These are phyloP conservation scores for Neonectria sp. DNA, from an alignment of 2,329 filamentous ascomycete genomes.

Conservation along the genomic window DNA sequence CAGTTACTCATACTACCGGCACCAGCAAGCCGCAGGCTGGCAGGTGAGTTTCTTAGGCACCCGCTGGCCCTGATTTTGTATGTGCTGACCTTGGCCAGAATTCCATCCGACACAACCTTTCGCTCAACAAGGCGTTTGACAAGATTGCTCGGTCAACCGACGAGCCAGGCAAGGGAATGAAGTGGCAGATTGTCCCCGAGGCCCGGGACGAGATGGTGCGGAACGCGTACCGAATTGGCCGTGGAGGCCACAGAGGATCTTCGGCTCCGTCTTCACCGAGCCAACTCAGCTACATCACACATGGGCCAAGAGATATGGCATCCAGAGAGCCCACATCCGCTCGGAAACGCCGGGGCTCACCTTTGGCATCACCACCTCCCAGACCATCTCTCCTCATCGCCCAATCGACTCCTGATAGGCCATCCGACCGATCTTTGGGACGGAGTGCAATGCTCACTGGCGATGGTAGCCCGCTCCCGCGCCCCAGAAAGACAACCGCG, in stretches of 20 bases:
- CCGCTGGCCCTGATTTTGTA: neutral
- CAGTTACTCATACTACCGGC: constrained; percentile 93
- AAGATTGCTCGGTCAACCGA: constrained; percentile 94
- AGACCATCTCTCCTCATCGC: constrained; percentile 64
- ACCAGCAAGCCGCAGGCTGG: constrained; percentile 86
- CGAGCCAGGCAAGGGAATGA: constrained; percentile 98
- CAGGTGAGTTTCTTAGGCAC: constrained; percentile 72
- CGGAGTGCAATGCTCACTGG: constrained; percentile 58
- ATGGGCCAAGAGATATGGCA: constrained; percentile 70
- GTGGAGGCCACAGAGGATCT: constrained; percentile 76
- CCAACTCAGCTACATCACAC: constrained; percentile 73
- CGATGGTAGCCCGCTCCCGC: constrained; percentile 75
- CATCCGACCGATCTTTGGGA: constrained; percentile 56
- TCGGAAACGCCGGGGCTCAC: constrained; percentile 71
- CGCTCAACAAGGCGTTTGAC: constrained; percentile 93
- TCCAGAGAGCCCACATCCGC: constrained; percentile 65
- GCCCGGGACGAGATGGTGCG: constrained; percentile 90
- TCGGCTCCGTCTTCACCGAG: constrained; percentile 79
- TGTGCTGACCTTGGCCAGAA: constrained; percentile 69
- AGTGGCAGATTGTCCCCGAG: constrained; percentile 94
- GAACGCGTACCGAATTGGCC: constrained; percentile 74
- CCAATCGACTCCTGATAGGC: constrained; percentile 73
- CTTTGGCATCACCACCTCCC: constrained; percentile 69
- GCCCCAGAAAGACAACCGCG: constrained; percentile 65
- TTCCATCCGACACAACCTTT: constrained; percentile 96